These are phyloP conservation scores for Xylariaceae sp. DNA, from an alignment of 2,329 filamentous ascomycete genomes.

Conservation along the genomic window DNA sequence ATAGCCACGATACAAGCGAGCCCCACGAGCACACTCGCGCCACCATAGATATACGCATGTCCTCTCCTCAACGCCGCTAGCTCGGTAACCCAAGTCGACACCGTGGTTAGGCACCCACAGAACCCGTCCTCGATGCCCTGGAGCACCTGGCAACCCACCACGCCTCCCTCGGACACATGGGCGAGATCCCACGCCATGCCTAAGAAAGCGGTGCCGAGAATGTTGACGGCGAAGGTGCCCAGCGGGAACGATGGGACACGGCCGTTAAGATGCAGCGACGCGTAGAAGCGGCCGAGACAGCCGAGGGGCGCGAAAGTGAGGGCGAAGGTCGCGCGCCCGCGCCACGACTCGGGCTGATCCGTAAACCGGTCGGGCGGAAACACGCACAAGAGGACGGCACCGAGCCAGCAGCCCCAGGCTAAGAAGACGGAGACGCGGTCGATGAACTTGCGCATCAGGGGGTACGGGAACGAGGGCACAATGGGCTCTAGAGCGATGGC, in stretches of 20 bases:
- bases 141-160: slow-evolving; percentile 68
- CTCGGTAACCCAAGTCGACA: slow-evolving; percentile 69
- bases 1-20: slow-evolving; percentile 66
- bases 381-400: slow-evolving; percentile 70
- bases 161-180: slow-evolving; percentile 59
- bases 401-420: slow-evolving; percentile 76
- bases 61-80: slow-evolving; percentile 51
- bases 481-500: slow-evolving; percentile 63
- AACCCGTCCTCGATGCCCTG: slow-evolving; percentile 70
- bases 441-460: slow-evolving; percentile 59
- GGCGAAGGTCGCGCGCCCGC: slow-evolving; percentile 73
- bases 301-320: slow-evolving; percentile 83
- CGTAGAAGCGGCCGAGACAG: slow-evolving; percentile 74
- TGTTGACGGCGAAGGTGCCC: slow-evolving; percentile 83
- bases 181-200: slow-evolving; percentile 80
- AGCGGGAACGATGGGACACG: slow-evolving; percentile 71
- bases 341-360: slow-evolving; percentile 64
- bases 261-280: slow-evolving; percentile 71
- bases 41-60: slow-evolving; percentile 69
- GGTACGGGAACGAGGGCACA: slow-evolving; percentile 63
- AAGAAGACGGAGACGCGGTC: slow-evolving; percentile 68
- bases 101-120: slow-evolving; percentile 67
- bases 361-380: slow-evolving; percentile 63
- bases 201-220: slow-evolving; percentile 73
- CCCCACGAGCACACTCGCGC: slow-evolving; percentile 60